phyloP scores from a whole-genome alignment of 495 filamentous ascomycete genomes.

The Tuber melanosporum region DNA sequence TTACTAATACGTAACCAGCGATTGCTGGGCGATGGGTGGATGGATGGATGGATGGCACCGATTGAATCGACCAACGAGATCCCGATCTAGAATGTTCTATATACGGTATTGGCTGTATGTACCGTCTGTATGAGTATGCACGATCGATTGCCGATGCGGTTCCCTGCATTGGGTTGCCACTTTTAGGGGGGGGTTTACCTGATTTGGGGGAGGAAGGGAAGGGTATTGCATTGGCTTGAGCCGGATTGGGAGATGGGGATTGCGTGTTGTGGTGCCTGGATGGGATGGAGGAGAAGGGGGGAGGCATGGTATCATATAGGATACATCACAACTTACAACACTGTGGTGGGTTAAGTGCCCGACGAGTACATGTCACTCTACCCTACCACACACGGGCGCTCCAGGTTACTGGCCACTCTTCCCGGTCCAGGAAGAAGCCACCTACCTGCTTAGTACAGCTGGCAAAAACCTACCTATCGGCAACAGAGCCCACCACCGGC shows the following conservation, averaged over 20 bases:
- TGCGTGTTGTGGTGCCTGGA: not conserved
- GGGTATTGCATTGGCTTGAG: not conserved
- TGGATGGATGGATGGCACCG: not conserved
- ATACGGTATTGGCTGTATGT: not conserved
- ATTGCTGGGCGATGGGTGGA: not conserved
- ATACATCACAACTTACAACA: not conserved
- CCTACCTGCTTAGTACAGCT: not conserved
- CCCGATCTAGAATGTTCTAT: not conserved
- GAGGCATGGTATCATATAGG: not conserved
- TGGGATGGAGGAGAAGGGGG: not conserved
- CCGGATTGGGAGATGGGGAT: not conserved
- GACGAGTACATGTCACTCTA: not conserved
- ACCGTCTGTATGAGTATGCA: not conserved
- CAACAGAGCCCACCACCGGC: not conserved
- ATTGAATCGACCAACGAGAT: constrained; percentile 6
- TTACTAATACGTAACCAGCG: not conserved
- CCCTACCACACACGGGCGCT: not conserved
- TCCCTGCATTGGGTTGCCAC: not conserved
- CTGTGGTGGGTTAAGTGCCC: not conserved
- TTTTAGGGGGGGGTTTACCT: not conserved
- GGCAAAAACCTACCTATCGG: not conserved
- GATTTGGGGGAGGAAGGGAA: not conserved
- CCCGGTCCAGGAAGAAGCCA: not conserved
- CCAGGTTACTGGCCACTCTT: not conserved
- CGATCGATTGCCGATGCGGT: constrained; percentile 6